Percentiles rank a stretch among this genome's conserved stretches.
phyloP scores from a whole-genome alignment of 148 eudicot genomes.

The Amaranthus cruentus region DNA sequence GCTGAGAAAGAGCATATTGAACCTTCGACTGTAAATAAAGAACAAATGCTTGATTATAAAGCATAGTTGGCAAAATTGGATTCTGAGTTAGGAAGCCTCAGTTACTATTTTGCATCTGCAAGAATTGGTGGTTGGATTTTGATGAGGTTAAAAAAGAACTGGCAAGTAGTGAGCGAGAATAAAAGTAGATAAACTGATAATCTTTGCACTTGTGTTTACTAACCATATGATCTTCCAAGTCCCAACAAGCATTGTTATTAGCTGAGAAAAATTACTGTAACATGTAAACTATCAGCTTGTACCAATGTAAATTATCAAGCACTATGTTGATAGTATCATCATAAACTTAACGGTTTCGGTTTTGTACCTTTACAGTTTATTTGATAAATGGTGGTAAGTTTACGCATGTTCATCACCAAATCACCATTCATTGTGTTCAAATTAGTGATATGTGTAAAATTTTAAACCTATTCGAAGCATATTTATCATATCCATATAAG shows the following conservation, averaged over 20 bases:
- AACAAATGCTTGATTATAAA: conserved; percentile 61
- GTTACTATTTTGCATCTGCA: conserved; percentile 48
- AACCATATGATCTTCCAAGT: conserved; percentile 21
- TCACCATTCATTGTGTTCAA: too few relatives aligned
- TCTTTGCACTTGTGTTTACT: conserved; percentile 19
- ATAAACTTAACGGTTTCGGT: background rate
- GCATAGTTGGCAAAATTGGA: conserved; percentile 79
- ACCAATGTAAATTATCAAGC: conserved; percentile 18
- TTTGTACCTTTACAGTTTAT: background rate
- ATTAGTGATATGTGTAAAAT: background rate
- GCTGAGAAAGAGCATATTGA: conserved; percentile 27
- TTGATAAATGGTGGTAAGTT: too few relatives aligned
- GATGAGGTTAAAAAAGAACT: conserved; percentile 85
- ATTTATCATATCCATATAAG: too few relatives aligned
- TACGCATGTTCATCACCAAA: too few relatives aligned
- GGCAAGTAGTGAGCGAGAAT: conserved; percentile 26
- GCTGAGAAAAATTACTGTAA: conserved; percentile 14
- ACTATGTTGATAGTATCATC: background rate
- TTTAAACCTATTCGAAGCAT: too few relatives aligned
- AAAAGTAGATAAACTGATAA: conserved; percentile 21
- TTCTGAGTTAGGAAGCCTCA: conserved; percentile 64
- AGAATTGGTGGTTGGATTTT: conserved; percentile 78
- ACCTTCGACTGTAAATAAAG: conserved; percentile 29
- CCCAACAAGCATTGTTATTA: conserved; percentile 24
- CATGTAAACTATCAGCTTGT: conserved; percentile 6